Evolutionary conservation across 192 early-diverging fungal genomes (phyloP), one percentile per base, ranked within the genome.

Genomic region (Podochytrium sp.): DNA sequence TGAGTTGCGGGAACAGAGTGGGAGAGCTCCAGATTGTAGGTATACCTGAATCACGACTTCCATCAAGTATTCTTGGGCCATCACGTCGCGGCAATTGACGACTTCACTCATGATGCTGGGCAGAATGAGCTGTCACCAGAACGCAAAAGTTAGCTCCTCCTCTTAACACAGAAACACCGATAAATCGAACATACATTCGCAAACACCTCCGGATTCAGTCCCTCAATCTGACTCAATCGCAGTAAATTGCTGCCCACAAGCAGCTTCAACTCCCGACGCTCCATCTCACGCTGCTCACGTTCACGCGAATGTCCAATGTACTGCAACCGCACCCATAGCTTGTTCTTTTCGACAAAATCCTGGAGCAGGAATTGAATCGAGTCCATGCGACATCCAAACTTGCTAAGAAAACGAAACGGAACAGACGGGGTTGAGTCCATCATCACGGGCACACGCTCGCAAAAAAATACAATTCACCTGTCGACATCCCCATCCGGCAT

Each of bases 291-390:
- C 79, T 93, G 94, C 78, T 97, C 95, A 25, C 94, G 90, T 78
- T 99, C 98, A 7, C 94, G 83, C 43, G 91, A 93, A 76, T 93
- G 90, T 23, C 98, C 98, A 78, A 97, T 95, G 80, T 96, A 93
- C 81, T 99, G 98, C 74, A 99, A 79, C 0, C 98, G 93, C 12
- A 99, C 98, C 98, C 98, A 99, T 20, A 99, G 87, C 84, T 99
- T 99, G 84, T 99, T 99, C 96, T 97, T 99, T 84, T 99, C 98
- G 39, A 95, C 93, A 84, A 98, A 98, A 76, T 99, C 98, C 50
- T 92, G 95, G 40, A 99, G 80, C 67, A 94, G 96, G 74, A 99
- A 99, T 43, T 93, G 89, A 70, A 97, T 97, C 2, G 96, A 95
- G 79, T 98, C 96, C 62, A 90, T 79, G 55, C 98, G 85, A 62